phyloP scores from a whole-genome alignment of 352 stramenopile genomes.

The Peronospora belbahrii region DNA sequence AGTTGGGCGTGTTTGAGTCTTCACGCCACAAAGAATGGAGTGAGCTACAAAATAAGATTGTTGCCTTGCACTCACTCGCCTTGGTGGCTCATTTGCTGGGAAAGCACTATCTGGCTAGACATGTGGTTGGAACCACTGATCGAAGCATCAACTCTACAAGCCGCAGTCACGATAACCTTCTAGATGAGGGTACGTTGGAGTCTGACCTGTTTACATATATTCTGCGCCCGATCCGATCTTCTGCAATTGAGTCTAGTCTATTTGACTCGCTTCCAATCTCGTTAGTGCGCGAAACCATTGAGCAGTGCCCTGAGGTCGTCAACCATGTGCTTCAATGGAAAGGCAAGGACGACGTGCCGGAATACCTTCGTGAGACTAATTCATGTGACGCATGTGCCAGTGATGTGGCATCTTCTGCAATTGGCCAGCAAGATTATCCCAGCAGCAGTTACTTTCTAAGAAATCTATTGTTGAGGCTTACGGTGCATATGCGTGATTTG shows the following conservation, averaged over 20 bases:
- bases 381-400: slow-evolving; percentile 2
- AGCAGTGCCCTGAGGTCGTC: slow-evolving; percentile 66
- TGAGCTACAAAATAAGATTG: slow-evolving; percentile 40
- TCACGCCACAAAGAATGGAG: slow-evolving; percentile 47
- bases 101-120: slow-evolving; percentile 40
- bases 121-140: slow-evolving; percentile 2
- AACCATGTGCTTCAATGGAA: slow-evolving; percentile 78
- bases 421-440: neutral
- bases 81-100: slow-evolving; percentile 53
- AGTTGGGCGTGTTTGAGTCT: slow-evolving; percentile 34
- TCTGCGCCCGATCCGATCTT: slow-evolving; percentile 64
- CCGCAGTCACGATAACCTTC: slow-evolving; percentile 25
- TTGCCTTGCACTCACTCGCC: slow-evolving; percentile 46
- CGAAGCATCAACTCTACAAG: neutral
- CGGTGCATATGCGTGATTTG: slow-evolving; percentile 20
- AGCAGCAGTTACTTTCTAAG: slow-evolving; percentile 28
- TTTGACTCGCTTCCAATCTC: slow-evolving; percentile 69
- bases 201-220: slow-evolving; percentile 78
- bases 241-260: slow-evolving; percentile 70
- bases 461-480: slow-evolving; percentile 20
- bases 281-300: slow-evolving; percentile 65
- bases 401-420: neutral
- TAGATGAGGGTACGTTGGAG: slow-evolving; percentile 36
- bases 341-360: slow-evolving; percentile 50
- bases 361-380: slow-evolving; percentile 33